Evolutionary conservation across 805 yeast species (phyloP).

Genomic region (Yamadazyma philogaea): DNA sequence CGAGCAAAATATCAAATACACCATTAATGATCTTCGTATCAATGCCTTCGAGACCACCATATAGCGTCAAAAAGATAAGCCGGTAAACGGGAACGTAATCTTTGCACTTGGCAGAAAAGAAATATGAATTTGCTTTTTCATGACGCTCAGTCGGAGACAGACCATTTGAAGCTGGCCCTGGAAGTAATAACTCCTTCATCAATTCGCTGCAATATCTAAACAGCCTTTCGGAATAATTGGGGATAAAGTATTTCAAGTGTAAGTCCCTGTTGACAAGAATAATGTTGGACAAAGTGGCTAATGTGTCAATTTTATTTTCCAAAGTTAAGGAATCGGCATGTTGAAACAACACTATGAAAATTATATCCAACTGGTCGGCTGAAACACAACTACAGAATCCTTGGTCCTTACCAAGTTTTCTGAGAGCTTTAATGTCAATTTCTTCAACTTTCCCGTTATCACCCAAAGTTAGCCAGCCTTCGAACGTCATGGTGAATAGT

Average conservation of each 20-base stretch:
- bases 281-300: slow-evolving; percentile 26
- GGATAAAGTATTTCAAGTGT: slow-evolving; percentile 19
- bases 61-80: slow-evolving; percentile 23
- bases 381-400: slow-evolving; percentile 15
- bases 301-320: slow-evolving; percentile 7
- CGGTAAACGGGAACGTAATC: slow-evolving; percentile 23
- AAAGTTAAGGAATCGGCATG: neutral
- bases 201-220: slow-evolving; percentile 10
- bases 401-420: slow-evolving; percentile 16
- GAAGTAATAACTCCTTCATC: slow-evolving; percentile 8
- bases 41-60: slow-evolving; percentile 18
- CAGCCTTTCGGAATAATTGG: slow-evolving; percentile 16
- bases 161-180: neutral
- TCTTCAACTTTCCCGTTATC: neutral
- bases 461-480: slow-evolving; percentile 4
- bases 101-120: slow-evolving; percentile 2
- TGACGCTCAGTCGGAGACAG: neutral
- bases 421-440: slow-evolving; percentile 10
- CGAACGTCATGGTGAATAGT: neutral
- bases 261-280: slow-evolving; percentile 22
- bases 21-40: slow-evolving; percentile 9
- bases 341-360: slow-evolving; percentile 10
- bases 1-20: slow-evolving; percentile 13
- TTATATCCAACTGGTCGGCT: slow-evolving; percentile 10
- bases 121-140: slow-evolving; percentile 5